Evolutionary conservation across 1,139 yeast species (phyloP), one percentile per base, ranked within the genome.

Genomic region (Candida smagusa): DNA sequence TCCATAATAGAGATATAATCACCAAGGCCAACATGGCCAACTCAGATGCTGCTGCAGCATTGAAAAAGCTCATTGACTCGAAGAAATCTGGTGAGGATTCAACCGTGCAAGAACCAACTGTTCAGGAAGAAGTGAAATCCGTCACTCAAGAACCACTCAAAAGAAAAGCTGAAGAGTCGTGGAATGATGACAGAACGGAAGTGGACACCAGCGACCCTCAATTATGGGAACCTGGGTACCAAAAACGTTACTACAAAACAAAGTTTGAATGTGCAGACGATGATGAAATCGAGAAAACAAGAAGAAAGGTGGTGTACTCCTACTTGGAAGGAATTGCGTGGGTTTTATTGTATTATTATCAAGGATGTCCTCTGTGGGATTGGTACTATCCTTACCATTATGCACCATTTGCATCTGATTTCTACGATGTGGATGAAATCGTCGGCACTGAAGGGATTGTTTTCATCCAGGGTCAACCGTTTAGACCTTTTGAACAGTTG

Each of bases 301-400:
- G 84, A 37, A 73, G 74, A 42, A 71, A 76, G 30, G 80, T 92
- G 52, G 90, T 83, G 0, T 68, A 69, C 36, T 77, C 81, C 41
- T 94, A 94, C 56, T 75, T 94, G 41, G 97, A 92, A 60, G 99
- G 99, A 43, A 84, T 92, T 6, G 81, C 96, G 12, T 94, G 99
- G 99, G 96, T 84, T 1, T 68, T 92, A 44, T 63, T 86, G 39
- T 94, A 94, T 59, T 94, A 94, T 63, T 92, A 87, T 58, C 98
- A 92, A 63, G 97, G 97, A 3, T 92, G 97, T 63, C 95, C 96
- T 0, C 90, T 97, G 0, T 94, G 99, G 99, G 84, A 83, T 40
- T 94, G 98, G 98, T 94, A 79, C 59, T 94, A 84, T 53, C 98
- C 97, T 0, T 92, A 83, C 57, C 98, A 94, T 58, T 94, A 94